Evolutionary conservation across 2,329 filamentous ascomycete genomes (phyloP).

Genomic region (Penicillium expansum): DNA sequence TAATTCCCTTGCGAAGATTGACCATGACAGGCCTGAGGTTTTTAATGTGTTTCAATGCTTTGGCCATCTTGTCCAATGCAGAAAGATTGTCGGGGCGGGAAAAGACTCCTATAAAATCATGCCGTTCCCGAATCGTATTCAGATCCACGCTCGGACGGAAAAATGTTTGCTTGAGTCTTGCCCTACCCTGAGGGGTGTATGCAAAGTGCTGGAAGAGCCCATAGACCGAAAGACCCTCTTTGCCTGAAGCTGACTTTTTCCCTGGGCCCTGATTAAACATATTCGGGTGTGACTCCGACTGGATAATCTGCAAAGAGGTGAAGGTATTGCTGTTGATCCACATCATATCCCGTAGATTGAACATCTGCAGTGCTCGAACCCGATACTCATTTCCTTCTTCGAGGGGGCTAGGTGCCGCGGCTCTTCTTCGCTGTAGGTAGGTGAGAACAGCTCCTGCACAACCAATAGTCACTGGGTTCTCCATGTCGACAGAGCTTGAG

Average conservation of each 20-base stretch:
- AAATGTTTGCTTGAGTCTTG: constrained; percentile 73
- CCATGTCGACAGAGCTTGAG: constrained; percentile 68
- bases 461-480: constrained; percentile 71
- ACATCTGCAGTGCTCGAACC: constrained; percentile 68
- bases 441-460: constrained; percentile 85
- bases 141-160: constrained; percentile 72
- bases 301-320: constrained; percentile 77
- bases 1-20: constrained; percentile 75
- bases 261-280: constrained; percentile 70
- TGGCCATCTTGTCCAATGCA: constrained; percentile 54
- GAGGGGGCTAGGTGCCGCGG: constrained; percentile 55
- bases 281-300: constrained; percentile 78
- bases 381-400: constrained; percentile 45
- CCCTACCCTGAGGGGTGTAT: constrained; percentile 74
- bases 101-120: constrained; percentile 66
- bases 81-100: constrained; percentile 65
- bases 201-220: constrained; percentile 75
- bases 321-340: constrained; percentile 80
- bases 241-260: constrained; percentile 60
- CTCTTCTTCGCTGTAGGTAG: constrained; percentile 68
- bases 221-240: constrained; percentile 80
- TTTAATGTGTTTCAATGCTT: constrained; percentile 66
- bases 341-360: constrained; percentile 65
- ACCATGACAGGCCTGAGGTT: constrained; percentile 69
- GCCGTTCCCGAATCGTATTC: constrained; percentile 65